These are phyloP conservation scores for Penicillium coprophilum DNA, from an alignment of 495 filamentous ascomycete genomes.

Conservation along the genomic window DNA sequence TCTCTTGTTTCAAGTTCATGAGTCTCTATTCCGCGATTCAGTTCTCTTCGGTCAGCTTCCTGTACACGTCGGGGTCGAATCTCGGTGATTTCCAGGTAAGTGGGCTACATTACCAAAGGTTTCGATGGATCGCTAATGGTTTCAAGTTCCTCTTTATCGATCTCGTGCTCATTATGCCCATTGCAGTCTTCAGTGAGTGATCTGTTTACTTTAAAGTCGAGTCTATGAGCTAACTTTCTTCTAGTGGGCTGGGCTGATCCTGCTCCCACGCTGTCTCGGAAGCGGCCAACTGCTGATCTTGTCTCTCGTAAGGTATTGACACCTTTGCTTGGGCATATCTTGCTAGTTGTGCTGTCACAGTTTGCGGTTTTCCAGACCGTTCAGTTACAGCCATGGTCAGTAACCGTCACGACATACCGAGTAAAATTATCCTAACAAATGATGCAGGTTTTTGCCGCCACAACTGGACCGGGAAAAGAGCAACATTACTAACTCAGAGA, in stretches of 20 bases:
- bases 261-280: conserved; percentile 72
- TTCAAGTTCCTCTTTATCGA: conserved; percentile 88
- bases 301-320: conserved; percentile 92
- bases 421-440: conserved; percentile 10
- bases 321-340: conserved; percentile 85
- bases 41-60: conserved; percentile 97
- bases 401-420: not conserved
- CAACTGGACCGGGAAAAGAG: conserved; percentile 68
- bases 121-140: conserved; percentile 19
- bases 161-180: conserved; percentile 85
- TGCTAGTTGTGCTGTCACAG: conserved; percentile 78
- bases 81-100: conserved; percentile 90
- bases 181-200: conserved; percentile 86
- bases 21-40: conserved; percentile 98
- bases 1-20: conserved; percentile 99
- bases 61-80: conserved; percentile 94
- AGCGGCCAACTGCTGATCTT: conserved; percentile 87
- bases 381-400: conserved; percentile 72
- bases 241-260: conserved; percentile 92
- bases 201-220: not conserved
- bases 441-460: conserved; percentile 73
- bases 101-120: not conserved
- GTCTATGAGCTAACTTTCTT: conserved; percentile 5
- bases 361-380: conserved; percentile 69
- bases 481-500: conserved; percentile 87